Evolutionary conservation across 495 filamentous ascomycete species (phyloP).

Genomic region (Pyrenula aspistea): DNA sequence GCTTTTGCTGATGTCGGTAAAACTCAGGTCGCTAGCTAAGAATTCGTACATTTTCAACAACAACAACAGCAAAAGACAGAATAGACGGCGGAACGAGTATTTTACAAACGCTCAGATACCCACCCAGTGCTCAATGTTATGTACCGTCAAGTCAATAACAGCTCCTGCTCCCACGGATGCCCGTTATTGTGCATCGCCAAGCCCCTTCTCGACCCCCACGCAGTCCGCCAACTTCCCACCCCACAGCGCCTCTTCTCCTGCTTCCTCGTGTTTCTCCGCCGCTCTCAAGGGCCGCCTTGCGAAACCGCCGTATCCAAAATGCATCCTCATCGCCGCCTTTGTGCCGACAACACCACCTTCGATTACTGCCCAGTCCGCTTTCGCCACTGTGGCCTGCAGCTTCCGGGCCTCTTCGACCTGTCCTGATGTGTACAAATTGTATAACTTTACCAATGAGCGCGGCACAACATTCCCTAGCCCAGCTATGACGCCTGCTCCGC

Average conservation of each 20-base stretch:
- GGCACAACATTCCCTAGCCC: constrained; percentile 80
- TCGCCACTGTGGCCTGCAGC: constrained; percentile 67
- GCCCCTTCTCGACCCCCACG: constrained; percentile 20
- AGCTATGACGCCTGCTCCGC: constrained; percentile 75
- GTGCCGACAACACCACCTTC: constrained; percentile 77
- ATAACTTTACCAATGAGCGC: constrained; percentile 56
- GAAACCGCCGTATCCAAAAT: constrained; percentile 67
- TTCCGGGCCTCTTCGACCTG: constrained; percentile 58
- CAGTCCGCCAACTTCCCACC: constrained; percentile 62
- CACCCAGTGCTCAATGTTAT: too few relatives aligned
- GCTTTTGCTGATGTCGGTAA: too few relatives aligned
- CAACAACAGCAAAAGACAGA: too few relatives aligned
- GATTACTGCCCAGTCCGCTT: constrained; percentile 81
- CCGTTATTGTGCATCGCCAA: not conserved
- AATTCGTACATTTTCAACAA: too few relatives aligned
- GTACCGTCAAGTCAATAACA: too few relatives aligned
- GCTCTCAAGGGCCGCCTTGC: constrained; percentile 67
- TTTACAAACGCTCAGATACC: too few relatives aligned
- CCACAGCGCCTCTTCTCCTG: constrained; percentile 55
- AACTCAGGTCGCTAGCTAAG: too few relatives aligned
- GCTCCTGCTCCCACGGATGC: too few relatives aligned
- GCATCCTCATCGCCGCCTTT: constrained; percentile 64
- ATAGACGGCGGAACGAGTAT: too few relatives aligned
- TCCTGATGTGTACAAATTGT: constrained; percentile 62
- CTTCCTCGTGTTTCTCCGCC: constrained; percentile 45